Evolutionary conservation across 2,329 filamentous ascomycete species (phyloP), one percentile per base, ranked within the genome.

Genomic region (Microcera coccophila): DNA sequence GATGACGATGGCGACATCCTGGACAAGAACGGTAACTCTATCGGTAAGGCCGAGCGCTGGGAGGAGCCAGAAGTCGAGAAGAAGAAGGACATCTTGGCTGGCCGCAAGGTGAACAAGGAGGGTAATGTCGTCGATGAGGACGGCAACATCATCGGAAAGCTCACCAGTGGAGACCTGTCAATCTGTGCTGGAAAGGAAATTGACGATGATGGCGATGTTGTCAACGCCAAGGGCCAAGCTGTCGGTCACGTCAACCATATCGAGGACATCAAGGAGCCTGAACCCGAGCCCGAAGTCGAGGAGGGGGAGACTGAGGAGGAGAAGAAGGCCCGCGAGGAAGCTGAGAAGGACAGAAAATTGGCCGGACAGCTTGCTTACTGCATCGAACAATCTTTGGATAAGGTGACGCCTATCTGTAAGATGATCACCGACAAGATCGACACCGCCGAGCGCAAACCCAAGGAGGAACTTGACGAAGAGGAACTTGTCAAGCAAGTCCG

Each of bases 401-500:
- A 84, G 63, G 80, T 95, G 61, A 82, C 86, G 53, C 90, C 90
- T 9, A 82, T 95, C 60, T 86, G 87, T 74, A 89, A 87, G 69
- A 79, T 89, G 72, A 95, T 95, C 65, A 86, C 81, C 4, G 84
- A 90, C 79, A 78, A 84, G 68, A 86, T 95, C 57, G 87, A 95
- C 56, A 75, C 75, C 42, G 88, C 87, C 20, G 87, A 95, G 65
- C 79, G 81, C 52, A 87, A 85, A 20, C 84, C 86, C 33, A 85
- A 88, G 66, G 87, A 94, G 4, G 89, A 95, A 56, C 82, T 91
- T 18, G 89, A 96, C 59, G 90, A 96, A 63, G 88, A 96, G 60
- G 79, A 87, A 54, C 80, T 95, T 4, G 90, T 96, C 59, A 81
- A 87, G 63, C 78, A 90, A 44, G 88, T 95, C 57, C 87, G 85